phyloP scores from a whole-genome alignment of 768 basidiomycete species.

The Cubamyces lactineus region DNA sequence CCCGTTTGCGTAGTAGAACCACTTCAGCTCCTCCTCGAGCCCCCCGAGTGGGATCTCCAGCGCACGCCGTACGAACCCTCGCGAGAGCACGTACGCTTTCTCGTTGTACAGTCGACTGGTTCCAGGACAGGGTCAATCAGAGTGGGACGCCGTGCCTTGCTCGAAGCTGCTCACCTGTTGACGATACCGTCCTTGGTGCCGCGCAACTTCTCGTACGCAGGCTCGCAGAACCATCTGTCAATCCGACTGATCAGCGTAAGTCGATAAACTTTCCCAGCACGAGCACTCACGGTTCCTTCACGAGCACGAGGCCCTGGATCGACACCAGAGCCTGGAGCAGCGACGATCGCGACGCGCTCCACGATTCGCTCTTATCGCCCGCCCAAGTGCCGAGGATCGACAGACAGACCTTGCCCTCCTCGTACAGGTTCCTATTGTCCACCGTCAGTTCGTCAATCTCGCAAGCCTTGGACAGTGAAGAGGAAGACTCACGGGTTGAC shows the following conservation, averaged over 20 bases:
- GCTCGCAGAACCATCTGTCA: conserved; percentile 85
- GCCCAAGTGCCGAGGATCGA: conserved; percentile 93
- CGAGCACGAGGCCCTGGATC: conserved; percentile 91
- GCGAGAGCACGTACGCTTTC: conserved; percentile 89
- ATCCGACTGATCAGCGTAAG: not conserved
- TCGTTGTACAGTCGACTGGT: conserved; percentile 89
- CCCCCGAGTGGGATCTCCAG: conserved; percentile 77
- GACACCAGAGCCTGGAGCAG: conserved; percentile 91
- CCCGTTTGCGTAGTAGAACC: conserved; percentile 69
- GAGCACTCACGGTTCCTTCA: conserved; percentile 82
- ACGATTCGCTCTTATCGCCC: conserved; percentile 85
- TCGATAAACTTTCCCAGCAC: not conserved
- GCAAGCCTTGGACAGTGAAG: not conserved
- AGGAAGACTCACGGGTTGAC: conserved; percentile 74
- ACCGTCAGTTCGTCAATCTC: not conserved
- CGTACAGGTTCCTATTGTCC: conserved; percentile 83
- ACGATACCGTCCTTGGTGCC: conserved; percentile 89
- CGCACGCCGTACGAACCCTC: conserved; percentile 88
- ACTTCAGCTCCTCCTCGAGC: conserved; percentile 70
- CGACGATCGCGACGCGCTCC: conserved; percentile 84
- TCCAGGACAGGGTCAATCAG: not conserved
- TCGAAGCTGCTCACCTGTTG: conserved; percentile 61
- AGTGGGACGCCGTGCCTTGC: not conserved
- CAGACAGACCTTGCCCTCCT: conserved; percentile 93
- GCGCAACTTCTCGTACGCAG: conserved; percentile 89